Conservation (phyloP, 179 eudicot genomes). For the Drosera spatulata region DNA sequence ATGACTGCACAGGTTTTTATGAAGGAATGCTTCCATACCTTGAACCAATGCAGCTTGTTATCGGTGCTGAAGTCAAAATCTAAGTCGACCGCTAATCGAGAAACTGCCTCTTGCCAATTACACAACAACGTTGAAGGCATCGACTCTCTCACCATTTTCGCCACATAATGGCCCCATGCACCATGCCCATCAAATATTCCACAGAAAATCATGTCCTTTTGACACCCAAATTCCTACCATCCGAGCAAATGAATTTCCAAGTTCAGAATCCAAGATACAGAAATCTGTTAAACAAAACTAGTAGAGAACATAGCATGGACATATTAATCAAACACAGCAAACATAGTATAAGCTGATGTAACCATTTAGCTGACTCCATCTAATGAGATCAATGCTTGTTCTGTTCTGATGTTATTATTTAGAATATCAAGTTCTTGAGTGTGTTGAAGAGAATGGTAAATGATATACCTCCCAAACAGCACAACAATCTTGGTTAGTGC, state of each 20-base stretch:
- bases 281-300: too few relatives aligned
- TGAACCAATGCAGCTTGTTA: conserved; percentile 34
- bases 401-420: too few relatives aligned
- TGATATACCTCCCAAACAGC: conserved; percentile 98
- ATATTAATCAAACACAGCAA: too few relatives aligned
- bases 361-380: too few relatives aligned
- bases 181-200: conserved; percentile 84
- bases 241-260: background rate
- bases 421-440: too few relatives aligned
- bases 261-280: background rate
- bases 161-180: conserved; percentile 77
- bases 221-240: conserved; percentile 60
- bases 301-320: too few relatives aligned
- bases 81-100: conserved; percentile 31
- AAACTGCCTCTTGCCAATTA: conserved; percentile 53
- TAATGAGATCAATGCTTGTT: too few relatives aligned
- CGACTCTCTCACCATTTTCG: conserved; percentile 58
- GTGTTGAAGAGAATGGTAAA: too few relatives aligned
- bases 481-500: conserved; percentile 87
- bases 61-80: conserved; percentile 32
- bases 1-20: conserved; percentile 69
- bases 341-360: too few relatives aligned
- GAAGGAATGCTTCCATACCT: conserved; percentile 75
- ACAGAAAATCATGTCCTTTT: conserved; percentile 67
- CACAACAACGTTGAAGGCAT: conserved; percentile 54